Base-by-base conservation (phyloP, 2,329 filamentous ascomycete genomes). In the Aspergillus awamori region DNA sequence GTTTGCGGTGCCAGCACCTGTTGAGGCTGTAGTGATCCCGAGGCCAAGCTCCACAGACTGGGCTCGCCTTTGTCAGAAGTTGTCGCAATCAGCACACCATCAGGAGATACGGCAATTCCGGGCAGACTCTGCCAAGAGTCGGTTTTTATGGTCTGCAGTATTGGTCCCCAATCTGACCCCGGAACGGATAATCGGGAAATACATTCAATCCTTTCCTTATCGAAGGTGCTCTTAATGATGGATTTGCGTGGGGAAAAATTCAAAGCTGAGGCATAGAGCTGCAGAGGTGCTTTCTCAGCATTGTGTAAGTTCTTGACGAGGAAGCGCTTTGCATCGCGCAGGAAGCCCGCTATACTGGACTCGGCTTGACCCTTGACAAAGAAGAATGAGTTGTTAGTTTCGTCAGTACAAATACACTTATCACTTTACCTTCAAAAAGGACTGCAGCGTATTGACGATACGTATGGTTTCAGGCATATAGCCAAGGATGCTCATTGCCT, bases 231-330 rank as follows among this genome's bases (percentile, higher is more conserved):
- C 60, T 69, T 62, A 49, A 76, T 60, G 13, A 70, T 59, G 53
- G 69, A 72, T 15, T 20, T 57, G 57, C 59, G 53, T 36, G 73
- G 74, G 33, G 67, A 59, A 63, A 76, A 77, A 10, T 71, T 49
- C 1, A 76, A 57, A 8, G 70, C 76, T 30, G 68, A 70, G 26
- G 24, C 65, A 63, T 77, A 77, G 38, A 73, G 57, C 61, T 78
- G 73, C 36, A 77, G 72, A 13, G 76, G 76, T 24, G 69, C 69
- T 48, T 59, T 54, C 52, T 73, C 62, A 43, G 70, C 64, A 30
- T 76, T 68, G 10, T 66, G 62, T 39, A 58, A 47, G 56, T 72
- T 70, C 45, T 67, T 65, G 2, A 74, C 62, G 47, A 74, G 55
- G 60, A 78, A 75, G 41, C 69, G 65, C 59, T 56, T 67, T 17